Percentiles rank a stretch among this genome's conserved stretches.
These are phyloP conservation scores for Lactifluus volemus DNA, from an alignment of 768 basidiomycete genomes.

Conservation along the genomic window DNA sequence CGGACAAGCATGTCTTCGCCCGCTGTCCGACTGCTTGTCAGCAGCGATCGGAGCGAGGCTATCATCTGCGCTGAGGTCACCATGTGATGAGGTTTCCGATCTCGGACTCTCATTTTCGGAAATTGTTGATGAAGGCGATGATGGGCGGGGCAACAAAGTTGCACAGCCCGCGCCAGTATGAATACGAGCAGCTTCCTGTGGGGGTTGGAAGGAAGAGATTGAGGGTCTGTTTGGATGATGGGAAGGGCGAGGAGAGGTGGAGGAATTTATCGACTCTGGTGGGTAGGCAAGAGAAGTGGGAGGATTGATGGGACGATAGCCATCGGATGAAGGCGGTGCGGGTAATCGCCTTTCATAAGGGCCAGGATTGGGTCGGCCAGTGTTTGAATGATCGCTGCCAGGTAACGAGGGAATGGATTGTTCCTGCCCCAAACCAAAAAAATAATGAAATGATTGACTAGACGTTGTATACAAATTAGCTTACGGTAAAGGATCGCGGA, in stretches of 20 bases:
- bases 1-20: constrained; percentile 28
- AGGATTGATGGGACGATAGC: background rate
- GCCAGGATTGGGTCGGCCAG: background rate
- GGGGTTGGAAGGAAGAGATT: constrained; percentile 1
- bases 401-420: constrained; percentile 4
- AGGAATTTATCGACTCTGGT: background rate
- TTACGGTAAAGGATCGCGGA: background rate
- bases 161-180: constrained; percentile 5
- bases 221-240: constrained; percentile 1
- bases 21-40: constrained; percentile 19
- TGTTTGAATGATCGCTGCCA: background rate
- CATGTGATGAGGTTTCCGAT: constrained; percentile 9
- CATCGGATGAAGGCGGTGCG: constrained; percentile 3
- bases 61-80: constrained; percentile 11
- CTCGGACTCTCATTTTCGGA: constrained; percentile 16
- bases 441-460: background rate
- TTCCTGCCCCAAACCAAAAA: background rate
- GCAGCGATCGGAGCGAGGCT: constrained; percentile 2
- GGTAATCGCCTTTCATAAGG: constrained; percentile 4
- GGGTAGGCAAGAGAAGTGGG: background rate
- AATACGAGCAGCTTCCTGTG: constrained; percentile 8
- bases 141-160: constrained; percentile 1
- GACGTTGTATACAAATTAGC: background rate
- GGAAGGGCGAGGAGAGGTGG: background rate
- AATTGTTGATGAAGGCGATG: constrained; percentile 16